Conservation (phyloP, 495 filamentous ascomycete genomes). For the Penicillium parvum region DNA sequence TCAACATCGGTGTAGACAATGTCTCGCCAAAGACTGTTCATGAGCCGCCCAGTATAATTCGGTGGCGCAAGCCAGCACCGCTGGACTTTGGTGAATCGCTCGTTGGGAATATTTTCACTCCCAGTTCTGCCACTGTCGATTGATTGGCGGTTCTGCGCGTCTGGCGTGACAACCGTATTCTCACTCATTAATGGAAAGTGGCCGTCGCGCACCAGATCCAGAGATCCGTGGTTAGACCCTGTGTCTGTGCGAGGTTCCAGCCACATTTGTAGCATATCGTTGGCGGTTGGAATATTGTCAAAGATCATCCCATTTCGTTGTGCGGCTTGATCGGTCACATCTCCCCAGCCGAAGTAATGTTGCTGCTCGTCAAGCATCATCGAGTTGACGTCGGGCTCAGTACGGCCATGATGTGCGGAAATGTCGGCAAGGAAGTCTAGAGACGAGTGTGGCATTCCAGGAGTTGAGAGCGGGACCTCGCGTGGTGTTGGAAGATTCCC, state of each 20-base stretch:
- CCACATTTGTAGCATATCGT: constrained; percentile 40
- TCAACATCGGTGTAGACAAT: constrained; percentile 38
- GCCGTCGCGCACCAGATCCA: constrained; percentile 30
- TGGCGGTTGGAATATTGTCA: constrained; percentile 28
- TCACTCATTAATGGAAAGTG: constrained; percentile 32
- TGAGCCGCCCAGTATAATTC: constrained; percentile 41
- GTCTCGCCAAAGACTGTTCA: constrained; percentile 47
- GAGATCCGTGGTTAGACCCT: constrained; percentile 32
- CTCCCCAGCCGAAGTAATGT: constrained; percentile 35
- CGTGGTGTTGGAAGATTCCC: constrained; percentile 18
- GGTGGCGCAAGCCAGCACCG: constrained; percentile 45
- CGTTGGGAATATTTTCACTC: constrained; percentile 39
- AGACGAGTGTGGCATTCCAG: constrained; percentile 27
- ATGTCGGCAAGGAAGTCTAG: constrained; percentile 39
- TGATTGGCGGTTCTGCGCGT: constrained; percentile 22
- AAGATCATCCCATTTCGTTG: constrained; percentile 22
- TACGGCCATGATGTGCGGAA: constrained; percentile 35
- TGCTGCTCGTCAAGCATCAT: constrained; percentile 36
- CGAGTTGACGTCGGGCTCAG: constrained; percentile 29
- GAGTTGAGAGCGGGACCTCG: constrained; percentile 22
- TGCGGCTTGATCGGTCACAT: constrained; percentile 22
- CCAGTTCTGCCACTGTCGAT: constrained; percentile 30
- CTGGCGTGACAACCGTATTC: constrained; percentile 19
- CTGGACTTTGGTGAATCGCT: constrained; percentile 48
- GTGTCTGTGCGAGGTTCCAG: constrained; percentile 36